Percentiles rank a stretch among this genome's conserved stretches.
Evolutionary conservation across 1,284 basidiomycete species (phyloP).

Genomic region (Leccinum fuscescens): DNA sequence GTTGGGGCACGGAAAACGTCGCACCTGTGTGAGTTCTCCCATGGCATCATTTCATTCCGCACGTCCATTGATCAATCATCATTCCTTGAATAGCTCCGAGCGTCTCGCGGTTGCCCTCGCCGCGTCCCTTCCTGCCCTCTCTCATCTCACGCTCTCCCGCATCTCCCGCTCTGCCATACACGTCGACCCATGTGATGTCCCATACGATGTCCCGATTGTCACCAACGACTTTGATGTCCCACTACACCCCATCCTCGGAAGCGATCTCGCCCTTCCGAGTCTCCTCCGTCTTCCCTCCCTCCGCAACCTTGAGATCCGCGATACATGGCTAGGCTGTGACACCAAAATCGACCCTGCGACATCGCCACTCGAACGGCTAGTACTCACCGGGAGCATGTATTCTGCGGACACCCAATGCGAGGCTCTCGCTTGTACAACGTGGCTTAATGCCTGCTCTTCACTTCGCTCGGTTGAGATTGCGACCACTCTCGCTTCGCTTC

Average conservation of each 20-base stretch:
- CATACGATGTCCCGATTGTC: constrained; percentile 48
- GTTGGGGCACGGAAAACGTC: constrained; percentile 50
- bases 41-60: background rate
- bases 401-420: constrained; percentile 17
- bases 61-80: constrained; percentile 3
- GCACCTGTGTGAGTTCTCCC: constrained; percentile 53
- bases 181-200: constrained; percentile 44
- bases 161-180: constrained; percentile 64
- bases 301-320: constrained; percentile 58
- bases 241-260: constrained; percentile 52
- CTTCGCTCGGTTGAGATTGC: constrained; percentile 25
- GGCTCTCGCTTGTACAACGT: constrained; percentile 24
- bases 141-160: constrained; percentile 56
- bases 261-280: constrained; percentile 59
- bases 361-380: constrained; percentile 17
- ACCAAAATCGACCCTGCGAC: constrained; percentile 15
- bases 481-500: constrained; percentile 19
- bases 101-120: constrained; percentile 69
- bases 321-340: constrained; percentile 62
- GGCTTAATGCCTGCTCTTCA: constrained; percentile 26
- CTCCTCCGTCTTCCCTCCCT: constrained; percentile 62
- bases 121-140: constrained; percentile 53
- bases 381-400: constrained; percentile 35
- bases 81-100: constrained; percentile 53
- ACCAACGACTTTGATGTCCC: constrained; percentile 64